These are phyloP conservation scores for Sechiopsis laciniata DNA, from an alignment of 306 rosid genomes.

Conservation along the genomic window DNA sequence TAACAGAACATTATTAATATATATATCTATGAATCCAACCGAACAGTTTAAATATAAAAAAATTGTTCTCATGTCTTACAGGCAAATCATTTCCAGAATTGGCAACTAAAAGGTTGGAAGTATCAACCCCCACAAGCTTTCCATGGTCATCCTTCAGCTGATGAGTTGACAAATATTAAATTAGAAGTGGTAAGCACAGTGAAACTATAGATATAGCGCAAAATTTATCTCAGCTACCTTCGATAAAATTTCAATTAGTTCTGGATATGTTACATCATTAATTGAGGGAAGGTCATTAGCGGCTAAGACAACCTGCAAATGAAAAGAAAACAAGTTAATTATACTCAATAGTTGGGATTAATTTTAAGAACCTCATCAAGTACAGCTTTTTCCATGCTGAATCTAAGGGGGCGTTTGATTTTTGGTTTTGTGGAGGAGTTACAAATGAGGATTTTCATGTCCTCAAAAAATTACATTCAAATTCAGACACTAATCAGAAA, in stretches of 20 bases:
- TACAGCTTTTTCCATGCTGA: background rate
- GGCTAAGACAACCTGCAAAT: slow-evolving; percentile 83
- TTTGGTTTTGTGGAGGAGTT: too few species aligned
- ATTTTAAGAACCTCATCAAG: background rate
- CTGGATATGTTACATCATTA: slow-evolving; percentile 76
- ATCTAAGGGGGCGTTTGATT: too few species aligned
- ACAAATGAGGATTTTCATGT: too few species aligned
- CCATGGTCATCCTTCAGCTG: slow-evolving; percentile 78
- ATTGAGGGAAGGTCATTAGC: slow-evolving; percentile 96
- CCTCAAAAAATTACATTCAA: too few species aligned
- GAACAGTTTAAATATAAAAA: background rate
- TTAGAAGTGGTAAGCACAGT: slow-evolving; percentile 28
- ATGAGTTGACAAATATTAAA: slow-evolving; percentile 28
- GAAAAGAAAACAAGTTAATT: slow-evolving; percentile 22
- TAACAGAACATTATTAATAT: background rate
- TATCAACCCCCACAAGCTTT: slow-evolving; percentile 57
- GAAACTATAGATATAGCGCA: slow-evolving; percentile 13
- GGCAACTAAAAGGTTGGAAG: slow-evolving; percentile 67
- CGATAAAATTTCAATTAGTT: slow-evolving; percentile 68
- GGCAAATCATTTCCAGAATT: slow-evolving; percentile 97
- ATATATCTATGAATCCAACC: background rate
- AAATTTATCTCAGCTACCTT: slow-evolving; percentile 40
- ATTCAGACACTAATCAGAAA: background rate
- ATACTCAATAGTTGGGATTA: slow-evolving; percentile 16
- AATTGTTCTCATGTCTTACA: slow-evolving; percentile 40